Evolutionary conservation across 1,139 yeast genomes (phyloP).

Genomic region (Pichia sp.): DNA sequence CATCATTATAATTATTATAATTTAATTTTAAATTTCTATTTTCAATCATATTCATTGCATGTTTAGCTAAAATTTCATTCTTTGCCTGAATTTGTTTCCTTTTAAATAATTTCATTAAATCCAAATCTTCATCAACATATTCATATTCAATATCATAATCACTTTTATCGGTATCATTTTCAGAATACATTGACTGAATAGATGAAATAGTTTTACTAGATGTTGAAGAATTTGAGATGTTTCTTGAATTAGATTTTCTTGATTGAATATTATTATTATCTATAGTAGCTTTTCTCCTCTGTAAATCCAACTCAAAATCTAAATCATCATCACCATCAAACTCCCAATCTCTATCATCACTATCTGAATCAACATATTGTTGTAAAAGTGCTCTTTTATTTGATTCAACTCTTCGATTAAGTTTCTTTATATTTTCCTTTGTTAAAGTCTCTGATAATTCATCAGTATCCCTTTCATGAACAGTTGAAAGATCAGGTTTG

Average conservation of each 20-base stretch:
- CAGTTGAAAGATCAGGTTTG: slow-evolving; percentile 18
- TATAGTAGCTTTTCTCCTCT: background rate
- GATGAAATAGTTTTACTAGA: slow-evolving; percentile 22
- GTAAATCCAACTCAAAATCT: slow-evolving; percentile 3
- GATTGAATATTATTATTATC: background rate
- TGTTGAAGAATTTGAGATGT: slow-evolving; percentile 12
- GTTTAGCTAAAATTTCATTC: slow-evolving; percentile 11
- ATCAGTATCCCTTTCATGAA: slow-evolving; percentile 18
- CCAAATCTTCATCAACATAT: slow-evolving; percentile 4
- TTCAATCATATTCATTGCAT: slow-evolving; percentile 3
- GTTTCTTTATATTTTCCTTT: slow-evolving; percentile 4
- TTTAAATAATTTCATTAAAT: slow-evolving; percentile 14
- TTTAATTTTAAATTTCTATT: background rate
- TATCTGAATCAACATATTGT: slow-evolving; percentile 10
- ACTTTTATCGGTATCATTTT: slow-evolving; percentile 27
- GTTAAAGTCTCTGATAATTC: slow-evolving; percentile 1
- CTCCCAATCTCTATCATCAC: slow-evolving; percentile 9
- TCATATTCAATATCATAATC: slow-evolving; percentile 27
- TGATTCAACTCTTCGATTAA: background rate
- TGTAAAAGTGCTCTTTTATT: slow-evolving; percentile 2
- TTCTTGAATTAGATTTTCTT: background rate
- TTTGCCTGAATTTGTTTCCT: slow-evolving; percentile 18
- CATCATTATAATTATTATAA: background rate
- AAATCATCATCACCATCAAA: slow-evolving; percentile 11
- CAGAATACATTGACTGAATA: slow-evolving; percentile 19